These are phyloP conservation scores for Trypanosoma lewisi DNA, from an alignment of 208 protist genomes.

Conservation along the genomic window DNA sequence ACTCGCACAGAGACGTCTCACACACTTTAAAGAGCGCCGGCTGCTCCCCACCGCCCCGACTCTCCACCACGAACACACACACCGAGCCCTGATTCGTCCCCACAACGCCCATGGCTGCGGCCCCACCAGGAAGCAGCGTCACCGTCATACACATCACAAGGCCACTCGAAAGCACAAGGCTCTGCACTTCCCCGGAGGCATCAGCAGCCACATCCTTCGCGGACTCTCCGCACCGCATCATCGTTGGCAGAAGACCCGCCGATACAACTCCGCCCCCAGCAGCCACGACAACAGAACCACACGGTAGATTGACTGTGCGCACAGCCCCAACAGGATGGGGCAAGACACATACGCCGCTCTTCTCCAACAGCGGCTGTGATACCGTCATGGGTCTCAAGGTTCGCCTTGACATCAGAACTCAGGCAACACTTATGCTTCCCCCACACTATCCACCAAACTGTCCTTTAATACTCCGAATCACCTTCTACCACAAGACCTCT, in stretches of 20 bases:
- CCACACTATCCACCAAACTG: too few relatives aligned
- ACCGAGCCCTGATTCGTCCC: slow-evolving; percentile 55
- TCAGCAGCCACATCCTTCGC: background rate
- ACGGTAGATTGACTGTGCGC: slow-evolving; percentile 8
- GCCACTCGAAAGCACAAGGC: slow-evolving; percentile 10
- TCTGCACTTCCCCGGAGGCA: background rate
- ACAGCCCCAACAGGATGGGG: slow-evolving; percentile 11
- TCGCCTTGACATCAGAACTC: background rate
- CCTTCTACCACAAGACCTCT: too few relatives aligned
- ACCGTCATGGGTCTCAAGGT: background rate
- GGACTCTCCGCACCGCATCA: background rate
- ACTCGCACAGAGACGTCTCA: slow-evolving; percentile 30
- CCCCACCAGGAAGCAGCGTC: slow-evolving; percentile 34
- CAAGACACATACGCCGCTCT: slow-evolving; percentile 1
- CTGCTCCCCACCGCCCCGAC: slow-evolving; percentile 8
- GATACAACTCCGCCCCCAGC: slow-evolving; percentile 24
- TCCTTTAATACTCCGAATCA: too few relatives aligned
- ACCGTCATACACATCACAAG: slow-evolving; percentile 40
- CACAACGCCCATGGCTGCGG: slow-evolving; percentile 44
- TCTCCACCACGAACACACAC: slow-evolving; percentile 42
- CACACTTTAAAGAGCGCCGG: slow-evolving; percentile 30
- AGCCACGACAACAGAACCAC: slow-evolving; percentile 19
- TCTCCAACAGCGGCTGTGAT: background rate
- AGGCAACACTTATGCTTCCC: too few relatives aligned
- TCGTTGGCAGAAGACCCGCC: slow-evolving; percentile 10